Percentiles rank a stretch among this genome's conserved stretches.
These are phyloP conservation scores for Coemansia sp. DNA, from an alignment of 371 early-diverging fungal genomes.

Conservation along the genomic window DNA sequence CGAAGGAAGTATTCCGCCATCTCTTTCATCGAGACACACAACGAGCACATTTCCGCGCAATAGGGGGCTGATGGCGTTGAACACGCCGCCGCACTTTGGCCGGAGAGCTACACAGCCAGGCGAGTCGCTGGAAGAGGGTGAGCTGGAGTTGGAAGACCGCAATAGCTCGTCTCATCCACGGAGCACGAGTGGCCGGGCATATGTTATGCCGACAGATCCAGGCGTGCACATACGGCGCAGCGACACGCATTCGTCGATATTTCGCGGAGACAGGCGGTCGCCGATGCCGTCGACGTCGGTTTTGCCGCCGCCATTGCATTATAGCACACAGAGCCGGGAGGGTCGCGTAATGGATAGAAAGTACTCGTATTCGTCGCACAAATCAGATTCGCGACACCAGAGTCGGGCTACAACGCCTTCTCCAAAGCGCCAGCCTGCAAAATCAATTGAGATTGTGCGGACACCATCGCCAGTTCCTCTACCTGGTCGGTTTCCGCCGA, in stretches of 20 bases:
- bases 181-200: constrained; percentile 11
- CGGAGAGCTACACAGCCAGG: constrained; percentile 27
- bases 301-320: neutral
- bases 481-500: neutral
- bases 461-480: constrained; percentile 7
- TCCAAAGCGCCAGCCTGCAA: neutral
- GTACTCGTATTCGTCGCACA: constrained; percentile 14
- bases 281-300: constrained; percentile 7
- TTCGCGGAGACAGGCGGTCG: constrained; percentile 11
- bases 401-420: constrained; percentile 9
- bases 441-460: neutral
- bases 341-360: constrained; percentile 14
- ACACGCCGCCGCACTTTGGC: constrained; percentile 11
- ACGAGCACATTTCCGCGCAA: constrained; percentile 1
- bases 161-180: neutral
- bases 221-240: constrained; percentile 1
- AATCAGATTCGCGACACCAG: neutral
- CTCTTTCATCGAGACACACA: constrained; percentile 13
- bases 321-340: neutral
- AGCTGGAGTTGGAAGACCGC: constrained; percentile 33
- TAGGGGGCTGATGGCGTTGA: neutral
- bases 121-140: constrained; percentile 37
- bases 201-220: constrained; percentile 3
- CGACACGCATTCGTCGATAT: neutral
- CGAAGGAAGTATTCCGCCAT: constrained; percentile 4